These are phyloP conservation scores for Pyrus hybrid DNA, from an alignment of 331 rosid genomes.

Conservation along the genomic window DNA sequence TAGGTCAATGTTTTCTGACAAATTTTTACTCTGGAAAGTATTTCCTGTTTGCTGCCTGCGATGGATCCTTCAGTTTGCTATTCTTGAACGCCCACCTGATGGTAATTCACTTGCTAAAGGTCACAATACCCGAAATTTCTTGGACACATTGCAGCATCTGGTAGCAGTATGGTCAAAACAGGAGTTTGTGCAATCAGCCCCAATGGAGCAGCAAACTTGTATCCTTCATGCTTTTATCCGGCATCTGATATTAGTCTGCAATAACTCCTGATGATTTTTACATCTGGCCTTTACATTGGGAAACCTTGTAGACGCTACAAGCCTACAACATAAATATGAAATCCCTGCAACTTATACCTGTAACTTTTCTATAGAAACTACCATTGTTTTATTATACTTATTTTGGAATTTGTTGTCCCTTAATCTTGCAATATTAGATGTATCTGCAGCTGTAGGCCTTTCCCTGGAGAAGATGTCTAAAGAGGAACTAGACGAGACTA, in stretches of 20 bases:
- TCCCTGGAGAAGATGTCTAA: slow-evolving; percentile 66
- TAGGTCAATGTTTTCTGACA: slow-evolving; percentile 82
- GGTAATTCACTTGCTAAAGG: slow-evolving; percentile 29
- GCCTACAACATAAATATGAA: background rate
- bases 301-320: background rate
- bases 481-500: slow-evolving; percentile 66
- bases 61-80: slow-evolving; percentile 88
- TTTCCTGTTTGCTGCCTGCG: slow-evolving; percentile 77
- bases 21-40: slow-evolving; percentile 83
- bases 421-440: slow-evolving; percentile 46
- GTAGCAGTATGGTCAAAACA: slow-evolving; percentile 66
- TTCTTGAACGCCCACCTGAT: slow-evolving; percentile 63
- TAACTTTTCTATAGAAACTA: background rate
- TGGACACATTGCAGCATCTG: slow-evolving; percentile 49
- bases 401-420: slow-evolving; percentile 25
- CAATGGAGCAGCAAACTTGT: slow-evolving; percentile 90
- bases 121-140: slow-evolving; percentile 30
- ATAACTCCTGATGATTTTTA: background rate
- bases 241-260: background rate
- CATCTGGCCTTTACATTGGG: background rate
- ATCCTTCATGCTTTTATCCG: slow-evolving; percentile 36
- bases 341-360: background rate
- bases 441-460: slow-evolving; percentile 88
- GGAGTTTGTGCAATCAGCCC: slow-evolving; percentile 83
- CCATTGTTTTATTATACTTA: slow-evolving; percentile 1